These are phyloP conservation scores for Malus sylvestris DNA, from an alignment of 306 rosid genomes.

Conservation along the genomic window DNA sequence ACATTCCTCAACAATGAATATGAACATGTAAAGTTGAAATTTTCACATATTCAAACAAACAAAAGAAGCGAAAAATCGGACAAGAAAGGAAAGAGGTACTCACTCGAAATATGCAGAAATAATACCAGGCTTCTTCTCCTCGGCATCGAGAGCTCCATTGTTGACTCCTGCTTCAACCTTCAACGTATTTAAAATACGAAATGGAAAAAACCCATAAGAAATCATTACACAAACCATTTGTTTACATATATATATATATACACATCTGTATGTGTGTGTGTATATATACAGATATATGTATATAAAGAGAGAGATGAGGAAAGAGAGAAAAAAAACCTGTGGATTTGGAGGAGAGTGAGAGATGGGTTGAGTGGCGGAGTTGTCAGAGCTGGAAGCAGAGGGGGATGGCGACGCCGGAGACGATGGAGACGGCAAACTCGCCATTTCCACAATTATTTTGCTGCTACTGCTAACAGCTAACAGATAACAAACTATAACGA, in stretches of 20 bases:
- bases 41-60: not conserved
- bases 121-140: constrained; percentile 41
- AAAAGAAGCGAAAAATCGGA: not conserved
- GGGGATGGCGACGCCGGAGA: constrained; percentile 23
- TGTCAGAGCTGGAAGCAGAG: constrained; percentile 40
- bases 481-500: not conserved
- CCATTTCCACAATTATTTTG: constrained; percentile 20
- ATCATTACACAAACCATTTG: constrained; percentile 7
- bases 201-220: constrained; percentile 8
- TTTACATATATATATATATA: not conserved
- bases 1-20: not conserved
- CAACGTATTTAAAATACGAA: not conserved
- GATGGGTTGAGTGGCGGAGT: constrained; percentile 30
- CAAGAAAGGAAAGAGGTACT: not conserved
- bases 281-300: not conserved
- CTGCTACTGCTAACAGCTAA: not conserved
- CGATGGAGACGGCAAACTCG: constrained; percentile 33
- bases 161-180: constrained; percentile 38
- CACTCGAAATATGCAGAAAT: constrained; percentile 39
- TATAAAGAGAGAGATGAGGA: constrained; percentile 16
- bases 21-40: not conserved
- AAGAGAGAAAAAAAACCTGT: constrained; percentile 32
- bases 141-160: constrained; percentile 29
- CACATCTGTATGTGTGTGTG: not conserved
- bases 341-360: constrained; percentile 21